Evolutionary conservation across 495 filamentous ascomycete species (phyloP).

Genomic region (Venustampulla echinocandica): DNA sequence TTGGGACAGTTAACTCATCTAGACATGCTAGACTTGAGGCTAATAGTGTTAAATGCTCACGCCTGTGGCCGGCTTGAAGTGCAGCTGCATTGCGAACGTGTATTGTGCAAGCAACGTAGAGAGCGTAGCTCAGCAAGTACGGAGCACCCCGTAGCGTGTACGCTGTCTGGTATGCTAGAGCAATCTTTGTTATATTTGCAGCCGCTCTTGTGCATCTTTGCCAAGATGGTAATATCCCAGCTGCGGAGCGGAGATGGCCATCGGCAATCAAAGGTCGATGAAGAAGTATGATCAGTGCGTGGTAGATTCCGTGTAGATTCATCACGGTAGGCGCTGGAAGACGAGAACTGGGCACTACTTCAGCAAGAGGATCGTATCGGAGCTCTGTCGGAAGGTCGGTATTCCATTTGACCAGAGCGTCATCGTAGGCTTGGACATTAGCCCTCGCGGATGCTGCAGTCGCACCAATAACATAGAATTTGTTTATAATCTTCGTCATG

Average conservation of each 20-base stretch:
- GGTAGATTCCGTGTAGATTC: constrained; percentile 4
- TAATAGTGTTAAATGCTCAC: too few species aligned
- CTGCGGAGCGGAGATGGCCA: constrained; percentile 8
- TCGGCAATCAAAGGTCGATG: constrained; percentile 18
- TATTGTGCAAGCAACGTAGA: constrained; percentile 31
- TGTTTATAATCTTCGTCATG: background rate
- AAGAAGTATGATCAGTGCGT: constrained; percentile 20
- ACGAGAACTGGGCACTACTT: background rate
- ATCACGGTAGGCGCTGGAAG: background rate
- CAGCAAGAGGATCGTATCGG: background rate
- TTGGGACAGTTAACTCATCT: too few species aligned
- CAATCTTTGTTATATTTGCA: background rate
- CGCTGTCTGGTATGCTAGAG: constrained; percentile 20
- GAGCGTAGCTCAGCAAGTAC: constrained; percentile 32
- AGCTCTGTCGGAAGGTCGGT: background rate
- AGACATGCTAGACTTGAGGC: too few species aligned
- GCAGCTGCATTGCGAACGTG: constrained; percentile 28
- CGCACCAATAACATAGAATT: background rate
- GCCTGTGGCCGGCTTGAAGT: too few species aligned
- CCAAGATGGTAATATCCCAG: constrained; percentile 6
- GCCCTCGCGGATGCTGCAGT: too few species aligned
- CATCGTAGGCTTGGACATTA: background rate
- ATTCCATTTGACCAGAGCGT: background rate
- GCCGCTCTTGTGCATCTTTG: background rate
- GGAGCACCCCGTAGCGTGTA: constrained; percentile 27